Evolutionary conservation across 1,284 basidiomycete species (phyloP), one percentile per base, ranked within the genome.

Genomic region (Sphagnurus paluster): DNA sequence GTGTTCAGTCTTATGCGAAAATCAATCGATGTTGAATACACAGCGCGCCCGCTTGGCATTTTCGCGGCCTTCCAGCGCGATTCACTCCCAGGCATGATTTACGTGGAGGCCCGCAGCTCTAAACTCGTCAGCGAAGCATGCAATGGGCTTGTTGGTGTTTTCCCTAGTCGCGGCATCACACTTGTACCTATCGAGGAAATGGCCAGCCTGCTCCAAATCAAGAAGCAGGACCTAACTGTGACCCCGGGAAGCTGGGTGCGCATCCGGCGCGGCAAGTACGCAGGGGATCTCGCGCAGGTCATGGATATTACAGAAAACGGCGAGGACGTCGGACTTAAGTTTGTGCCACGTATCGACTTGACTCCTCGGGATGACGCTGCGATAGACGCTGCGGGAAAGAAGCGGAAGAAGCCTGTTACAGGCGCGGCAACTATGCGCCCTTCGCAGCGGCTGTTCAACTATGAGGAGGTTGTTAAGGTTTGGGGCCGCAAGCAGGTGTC

Each of bases 121-220:
- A 87, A 91, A 48, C 85, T 94, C 58, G 96, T 98, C 49, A 81
- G 79, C 54, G 80, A 88, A 40, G 94, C 95, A 2, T 83, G 92
- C 62, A 79, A 84, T 46, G 96, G 95, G 25, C 84, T 99, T 34
- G 91, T 98, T 42, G 96, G 95, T 44, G 85, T 96, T 42, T 99
- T 94, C 68, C 77, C 83, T 28, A 83, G 80, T 55, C 84, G 87
- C 42, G 88, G 88, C 14, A 80, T 94, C 52, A 79, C 82, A 32
- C 81, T 98, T 30, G 93, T 99, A 1, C 95, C 95, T 6, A 95
- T 98, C 53, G 93, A 98, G 57, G 96, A 99, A 74, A 99, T 99
- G 96, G 93, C 95, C 5, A 93, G 92, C 53, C 73, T 99, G 25
- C 77, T 99, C 55, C 92, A 93, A 64, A 97, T 98, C 60, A 97